These are phyloP conservation scores for Fusarium azukiicola DNA, from an alignment of 2,329 filamentous ascomycete species.

Conservation along the genomic window DNA sequence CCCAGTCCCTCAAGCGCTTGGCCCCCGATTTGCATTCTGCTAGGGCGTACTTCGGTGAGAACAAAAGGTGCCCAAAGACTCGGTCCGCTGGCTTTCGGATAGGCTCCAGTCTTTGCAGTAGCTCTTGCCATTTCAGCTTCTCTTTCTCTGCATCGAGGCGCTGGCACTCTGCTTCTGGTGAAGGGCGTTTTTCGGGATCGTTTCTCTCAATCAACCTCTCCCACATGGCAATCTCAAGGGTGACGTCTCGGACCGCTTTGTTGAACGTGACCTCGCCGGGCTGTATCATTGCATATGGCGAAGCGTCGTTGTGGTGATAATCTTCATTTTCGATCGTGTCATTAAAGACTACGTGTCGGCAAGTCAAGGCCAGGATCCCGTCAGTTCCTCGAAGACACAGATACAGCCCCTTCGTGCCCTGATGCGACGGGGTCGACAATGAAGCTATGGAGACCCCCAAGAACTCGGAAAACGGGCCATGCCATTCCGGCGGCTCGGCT, in stretches of 20 bases:
- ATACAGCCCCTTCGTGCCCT: neutral
- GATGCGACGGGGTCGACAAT: neutral
- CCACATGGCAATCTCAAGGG: no score
- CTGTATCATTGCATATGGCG: neutral
- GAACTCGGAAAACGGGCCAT: no score
- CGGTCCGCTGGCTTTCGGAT: neutral
- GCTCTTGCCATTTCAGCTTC: neutral
- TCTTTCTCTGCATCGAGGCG: no score
- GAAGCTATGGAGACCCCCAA: no score
- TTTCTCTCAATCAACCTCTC: no score
- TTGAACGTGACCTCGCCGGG: neutral
- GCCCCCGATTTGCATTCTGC: neutral
- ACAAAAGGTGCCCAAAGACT: neutral
- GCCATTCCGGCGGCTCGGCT: no score
- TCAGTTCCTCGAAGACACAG: neutral
- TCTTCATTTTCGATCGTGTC: neutral
- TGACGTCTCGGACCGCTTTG: no score
- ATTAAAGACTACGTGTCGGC: neutral
- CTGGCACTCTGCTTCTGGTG: no score
- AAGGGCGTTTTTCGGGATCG: no score
- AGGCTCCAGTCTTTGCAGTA: neutral
- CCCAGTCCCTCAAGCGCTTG: neutral
- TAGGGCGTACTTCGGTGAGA: neutral
- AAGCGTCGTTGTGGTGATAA: neutral
- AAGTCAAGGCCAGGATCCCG: neutral